Conservation (phyloP, 1,284 basidiomycete species). For the Apiotrichum gracile region DNA sequence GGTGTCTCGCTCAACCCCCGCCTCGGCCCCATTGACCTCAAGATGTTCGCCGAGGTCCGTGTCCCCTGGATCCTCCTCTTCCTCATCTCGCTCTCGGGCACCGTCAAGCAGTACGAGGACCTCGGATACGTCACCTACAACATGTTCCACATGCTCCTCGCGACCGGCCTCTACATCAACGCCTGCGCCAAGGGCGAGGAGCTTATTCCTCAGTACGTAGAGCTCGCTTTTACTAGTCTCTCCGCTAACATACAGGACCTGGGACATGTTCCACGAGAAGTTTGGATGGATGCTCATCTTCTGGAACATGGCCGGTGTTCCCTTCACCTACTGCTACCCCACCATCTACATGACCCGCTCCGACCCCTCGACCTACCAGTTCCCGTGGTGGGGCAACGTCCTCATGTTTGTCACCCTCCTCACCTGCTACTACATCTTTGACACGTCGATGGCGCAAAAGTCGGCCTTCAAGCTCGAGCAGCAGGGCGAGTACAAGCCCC, state of each 20-base stretch:
- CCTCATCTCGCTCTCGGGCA: slow-evolving; percentile 84
- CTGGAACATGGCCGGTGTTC: slow-evolving; percentile 91
- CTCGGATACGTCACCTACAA: slow-evolving; percentile 94
- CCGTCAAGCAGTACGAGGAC: slow-evolving; percentile 90
- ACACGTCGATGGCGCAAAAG: slow-evolving; percentile 93
- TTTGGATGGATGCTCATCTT: slow-evolving; percentile 93
- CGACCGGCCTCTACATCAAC: slow-evolving; percentile 93
- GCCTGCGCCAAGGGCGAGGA: slow-evolving; percentile 93
- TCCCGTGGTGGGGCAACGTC: slow-evolving; percentile 57
- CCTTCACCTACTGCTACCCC: slow-evolving; percentile 84
- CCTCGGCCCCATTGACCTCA: slow-evolving; percentile 87
- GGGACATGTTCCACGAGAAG: slow-evolving; percentile 99
- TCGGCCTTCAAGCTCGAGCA: slow-evolving; percentile 96
- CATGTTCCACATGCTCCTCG: slow-evolving; percentile 94
- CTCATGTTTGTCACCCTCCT: slow-evolving; percentile 57
- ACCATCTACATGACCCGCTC: slow-evolving; percentile 98
- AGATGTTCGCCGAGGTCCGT: slow-evolving; percentile 99
- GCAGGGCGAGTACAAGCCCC: slow-evolving; percentile 77
- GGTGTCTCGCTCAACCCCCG: slow-evolving; percentile 91
- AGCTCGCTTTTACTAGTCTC: background rate
- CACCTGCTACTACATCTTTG: slow-evolving; percentile 83
- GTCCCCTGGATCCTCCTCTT: slow-evolving; percentile 97
- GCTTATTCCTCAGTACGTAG: slow-evolving; percentile 75
- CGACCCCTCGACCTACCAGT: slow-evolving; percentile 78
- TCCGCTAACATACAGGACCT: slow-evolving; percentile 53